A percentile compares a stretch with the other conserved stretches of the same genome.
These are phyloP conservation scores for Balakata baccata DNA, from an alignment of 345 rosid species.

Conservation along the genomic window DNA sequence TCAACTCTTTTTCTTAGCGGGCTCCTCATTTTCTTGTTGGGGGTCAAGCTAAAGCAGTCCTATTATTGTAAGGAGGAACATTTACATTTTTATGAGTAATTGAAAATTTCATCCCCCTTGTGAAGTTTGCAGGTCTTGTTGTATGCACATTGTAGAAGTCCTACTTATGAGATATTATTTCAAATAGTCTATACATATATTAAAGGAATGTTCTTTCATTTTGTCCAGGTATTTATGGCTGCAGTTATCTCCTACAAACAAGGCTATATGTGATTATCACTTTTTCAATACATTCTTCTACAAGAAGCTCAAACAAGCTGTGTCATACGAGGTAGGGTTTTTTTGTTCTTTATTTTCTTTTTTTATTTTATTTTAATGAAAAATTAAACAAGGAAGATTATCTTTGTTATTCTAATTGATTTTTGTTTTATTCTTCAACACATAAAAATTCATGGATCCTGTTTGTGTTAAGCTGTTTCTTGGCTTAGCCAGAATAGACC, in stretches of 20 bases:
- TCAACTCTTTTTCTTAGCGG: not conserved
- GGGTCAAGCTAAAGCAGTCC: not conserved
- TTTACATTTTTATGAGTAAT: not conserved
- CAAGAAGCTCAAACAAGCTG: slow-evolving; percentile 75
- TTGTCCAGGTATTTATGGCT: slow-evolving; percentile 63
- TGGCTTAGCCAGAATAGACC: no score
- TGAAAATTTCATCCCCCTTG: not conserved
- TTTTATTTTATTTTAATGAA: slow-evolving; percentile 18
- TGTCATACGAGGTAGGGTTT: slow-evolving; percentile 66
- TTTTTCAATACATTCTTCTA: slow-evolving; percentile 85
- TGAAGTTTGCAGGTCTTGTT: not conserved
- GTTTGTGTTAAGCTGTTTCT: not conserved
- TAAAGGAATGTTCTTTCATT: slow-evolving; percentile 12
- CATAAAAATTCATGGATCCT: not conserved
- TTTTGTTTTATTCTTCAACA: slow-evolving; percentile 13
- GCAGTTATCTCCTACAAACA: slow-evolving; percentile 45
- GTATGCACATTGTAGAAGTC: not conserved
- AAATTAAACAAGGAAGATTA: not conserved
- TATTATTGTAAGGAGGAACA: not conserved
- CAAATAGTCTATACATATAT: not conserved
- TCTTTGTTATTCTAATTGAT: not conserved
- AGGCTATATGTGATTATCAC: slow-evolving; percentile 53
- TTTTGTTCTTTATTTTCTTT: no score
- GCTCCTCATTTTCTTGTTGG: not conserved
- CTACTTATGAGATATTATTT: not conserved